Percentiles rank a stretch among this genome's conserved stretches.
phyloP scores from a whole-genome alignment of 140 eudicot genomes.

The Oenanthe javanica region DNA sequence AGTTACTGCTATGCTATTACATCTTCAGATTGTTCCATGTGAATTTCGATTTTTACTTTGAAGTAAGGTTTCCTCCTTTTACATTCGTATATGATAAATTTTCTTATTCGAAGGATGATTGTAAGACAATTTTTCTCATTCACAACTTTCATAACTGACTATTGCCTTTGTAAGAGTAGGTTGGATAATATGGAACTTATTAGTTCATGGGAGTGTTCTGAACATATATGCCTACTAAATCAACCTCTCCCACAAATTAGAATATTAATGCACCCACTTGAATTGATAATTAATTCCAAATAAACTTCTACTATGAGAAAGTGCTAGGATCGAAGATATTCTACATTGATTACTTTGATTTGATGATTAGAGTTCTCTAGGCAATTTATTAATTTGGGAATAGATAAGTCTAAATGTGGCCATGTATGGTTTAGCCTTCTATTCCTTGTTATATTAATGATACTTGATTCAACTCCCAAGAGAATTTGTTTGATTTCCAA shows the following conservation, averaged over 20 bases:
- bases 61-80: not conserved
- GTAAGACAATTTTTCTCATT: not conserved
- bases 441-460: not conserved
- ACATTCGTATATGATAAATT: not conserved
- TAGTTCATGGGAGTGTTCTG: not conserved
- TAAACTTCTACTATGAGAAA: not conserved
- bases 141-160: not conserved
- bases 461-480: not conserved
- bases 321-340: not conserved
- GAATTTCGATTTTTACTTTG: not conserved
- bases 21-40: not conserved
- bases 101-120: not conserved
- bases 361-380: not conserved
- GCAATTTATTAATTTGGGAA: not conserved
- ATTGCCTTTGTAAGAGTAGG: not conserved
- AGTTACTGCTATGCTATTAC: not conserved
- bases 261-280: not conserved
- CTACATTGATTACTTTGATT: not conserved
- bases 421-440: not conserved
- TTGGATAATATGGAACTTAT: not conserved
- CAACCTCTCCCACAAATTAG: not conserved
- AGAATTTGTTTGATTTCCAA: not conserved
- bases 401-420: not conserved
- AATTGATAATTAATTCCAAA: not conserved
- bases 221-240: not conserved